Evolutionary conservation across 73 alveolate genomes (phyloP).

Genomic region (Loxodes magnus): DNA sequence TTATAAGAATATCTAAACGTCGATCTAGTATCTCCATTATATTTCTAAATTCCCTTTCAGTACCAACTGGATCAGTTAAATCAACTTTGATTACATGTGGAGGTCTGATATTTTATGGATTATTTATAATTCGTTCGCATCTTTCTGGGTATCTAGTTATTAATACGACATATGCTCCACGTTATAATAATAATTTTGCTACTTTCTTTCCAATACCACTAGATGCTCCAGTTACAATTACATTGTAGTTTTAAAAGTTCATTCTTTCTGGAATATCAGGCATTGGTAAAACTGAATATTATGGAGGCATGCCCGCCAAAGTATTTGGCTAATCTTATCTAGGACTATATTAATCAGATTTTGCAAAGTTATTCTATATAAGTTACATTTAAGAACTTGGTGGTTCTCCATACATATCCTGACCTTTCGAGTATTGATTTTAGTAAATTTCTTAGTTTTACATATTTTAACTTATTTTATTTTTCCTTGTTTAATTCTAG

Average conservation of each 20-base stretch:
- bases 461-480: too few relatives aligned
- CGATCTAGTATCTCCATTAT: constrained; percentile 53
- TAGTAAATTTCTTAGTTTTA: too few relatives aligned
- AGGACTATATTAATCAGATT: too few relatives aligned
- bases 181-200: constrained; percentile 53
- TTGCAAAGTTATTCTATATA: too few relatives aligned
- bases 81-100: constrained; percentile 23
- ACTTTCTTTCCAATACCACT: constrained; percentile 71
- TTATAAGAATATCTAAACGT: constrained; percentile 40
- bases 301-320: too few relatives aligned
- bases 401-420: too few relatives aligned
- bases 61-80: constrained; percentile 44
- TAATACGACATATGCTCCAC: constrained; percentile 45
- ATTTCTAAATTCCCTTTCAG: constrained; percentile 32
- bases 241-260: constrained; percentile 48
- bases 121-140: constrained; percentile 14
- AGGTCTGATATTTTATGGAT: constrained; percentile 13
- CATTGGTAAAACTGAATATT: too few relatives aligned
- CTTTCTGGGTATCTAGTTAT: constrained; percentile 39
- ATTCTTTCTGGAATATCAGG: too few relatives aligned
- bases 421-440: too few relatives aligned
- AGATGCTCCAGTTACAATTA: constrained; percentile 73
- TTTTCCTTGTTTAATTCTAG: too few relatives aligned
- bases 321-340: too few relatives aligned
- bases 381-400: too few relatives aligned